Conservation (phyloP, 208 protist genomes). For the Leishmania gerbilli region DNA sequence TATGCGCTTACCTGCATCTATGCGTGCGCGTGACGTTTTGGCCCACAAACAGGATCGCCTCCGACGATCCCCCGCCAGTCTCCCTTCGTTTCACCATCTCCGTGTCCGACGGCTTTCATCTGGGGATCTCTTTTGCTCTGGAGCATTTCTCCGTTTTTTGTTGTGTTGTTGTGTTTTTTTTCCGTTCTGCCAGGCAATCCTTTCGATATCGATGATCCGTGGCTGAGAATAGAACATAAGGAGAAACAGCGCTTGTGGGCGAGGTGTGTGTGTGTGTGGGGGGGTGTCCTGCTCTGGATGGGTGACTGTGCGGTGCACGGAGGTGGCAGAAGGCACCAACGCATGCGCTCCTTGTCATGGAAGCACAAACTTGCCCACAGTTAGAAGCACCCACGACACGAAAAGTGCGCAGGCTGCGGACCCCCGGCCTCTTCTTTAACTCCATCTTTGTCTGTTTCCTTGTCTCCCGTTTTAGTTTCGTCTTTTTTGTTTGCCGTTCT, state of each 20-base stretch:
- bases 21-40: not conserved
- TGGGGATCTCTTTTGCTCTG: not conserved
- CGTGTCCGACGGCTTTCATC: not conserved
- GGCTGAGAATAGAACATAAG: not conserved
- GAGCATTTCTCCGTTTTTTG: not conserved
- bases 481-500: constrained; percentile 3
- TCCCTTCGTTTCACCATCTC: not conserved
- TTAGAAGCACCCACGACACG: not conserved
- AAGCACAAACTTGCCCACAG: not conserved
- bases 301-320: not conserved
- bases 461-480: not conserved
- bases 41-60: not conserved
- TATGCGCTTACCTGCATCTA: not conserved
- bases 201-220: not conserved
- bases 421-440: constrained; percentile 1
- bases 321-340: not conserved
- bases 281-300: not conserved
- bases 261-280: not conserved
- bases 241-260: not conserved
- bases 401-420: not conserved
- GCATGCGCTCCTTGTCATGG: not conserved
- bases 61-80: not conserved
- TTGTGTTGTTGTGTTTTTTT: not conserved
- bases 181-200: not conserved
- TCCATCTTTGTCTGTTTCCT: constrained; percentile 11